These are phyloP conservation scores for Aspergillus mulundensis DNA, from an alignment of 495 filamentous ascomycete species.

Conservation along the genomic window DNA sequence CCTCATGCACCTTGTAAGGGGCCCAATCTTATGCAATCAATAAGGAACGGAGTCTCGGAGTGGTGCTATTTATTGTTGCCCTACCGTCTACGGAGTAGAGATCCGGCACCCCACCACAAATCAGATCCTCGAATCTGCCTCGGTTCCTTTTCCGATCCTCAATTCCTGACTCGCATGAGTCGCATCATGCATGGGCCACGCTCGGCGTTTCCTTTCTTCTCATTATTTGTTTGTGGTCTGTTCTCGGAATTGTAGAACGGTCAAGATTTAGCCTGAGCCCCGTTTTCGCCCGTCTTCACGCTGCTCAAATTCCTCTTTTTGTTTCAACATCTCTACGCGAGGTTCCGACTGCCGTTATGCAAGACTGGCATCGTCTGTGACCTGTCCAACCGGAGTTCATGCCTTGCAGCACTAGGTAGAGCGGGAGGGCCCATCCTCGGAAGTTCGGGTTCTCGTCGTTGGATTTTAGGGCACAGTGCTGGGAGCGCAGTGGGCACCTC, in stretches of 20 bases:
- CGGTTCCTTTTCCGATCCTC: conserved; percentile 1
- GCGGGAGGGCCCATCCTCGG: conserved; percentile 13
- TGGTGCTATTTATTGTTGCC: not conserved
- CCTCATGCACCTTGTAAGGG: not conserved
- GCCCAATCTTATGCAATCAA: not conserved
- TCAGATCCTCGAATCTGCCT: not conserved
- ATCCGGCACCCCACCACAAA: conserved; percentile 1
- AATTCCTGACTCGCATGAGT: not conserved
- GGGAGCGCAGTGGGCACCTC: not conserved
- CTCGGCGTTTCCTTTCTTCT: not conserved
- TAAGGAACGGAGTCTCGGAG: not conserved
- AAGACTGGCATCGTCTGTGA: not conserved
- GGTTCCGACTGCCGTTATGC: conserved; percentile 9
- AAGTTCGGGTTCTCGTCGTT: conserved; percentile 11
- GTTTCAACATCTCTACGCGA: not conserved
- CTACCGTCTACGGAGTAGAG: not conserved
- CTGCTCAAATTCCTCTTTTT: too few relatives aligned
- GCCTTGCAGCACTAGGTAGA: conserved; percentile 10
- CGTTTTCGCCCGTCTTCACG: not conserved
- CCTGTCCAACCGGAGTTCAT: conserved; percentile 17
- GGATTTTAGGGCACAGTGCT: not conserved
- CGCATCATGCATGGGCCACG: not conserved
- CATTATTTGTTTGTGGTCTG: too few relatives aligned
- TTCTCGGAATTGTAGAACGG: too few relatives aligned
- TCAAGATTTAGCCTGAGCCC: too few relatives aligned